Evolutionary conservation across 192 early-diverging fungal species (phyloP).

Genomic region (Backusella psychrophila): DNA sequence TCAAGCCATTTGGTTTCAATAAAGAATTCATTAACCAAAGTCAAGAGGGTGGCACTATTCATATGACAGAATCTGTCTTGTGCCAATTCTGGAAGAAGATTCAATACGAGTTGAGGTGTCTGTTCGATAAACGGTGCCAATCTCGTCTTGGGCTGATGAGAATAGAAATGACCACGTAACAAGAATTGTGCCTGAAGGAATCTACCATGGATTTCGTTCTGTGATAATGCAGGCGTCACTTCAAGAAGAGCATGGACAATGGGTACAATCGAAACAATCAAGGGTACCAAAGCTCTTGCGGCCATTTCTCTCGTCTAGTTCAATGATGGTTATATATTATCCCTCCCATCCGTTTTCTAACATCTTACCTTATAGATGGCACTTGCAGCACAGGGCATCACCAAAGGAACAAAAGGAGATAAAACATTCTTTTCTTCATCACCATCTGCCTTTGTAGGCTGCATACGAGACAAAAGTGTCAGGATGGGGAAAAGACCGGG

Average conservation of each 20-base stretch:
- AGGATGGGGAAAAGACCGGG: slow-evolving; percentile 90
- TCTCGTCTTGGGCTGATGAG: slow-evolving; percentile 36
- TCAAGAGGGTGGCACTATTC: slow-evolving; percentile 46
- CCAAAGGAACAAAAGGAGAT: slow-evolving; percentile 48
- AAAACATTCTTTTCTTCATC: slow-evolving; percentile 34
- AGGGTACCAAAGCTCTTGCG: slow-evolving; percentile 73
- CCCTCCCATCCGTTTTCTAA: no score
- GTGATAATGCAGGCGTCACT: slow-evolving; percentile 36
- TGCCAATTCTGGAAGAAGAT: slow-evolving; percentile 32
- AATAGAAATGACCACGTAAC: slow-evolving; percentile 60
- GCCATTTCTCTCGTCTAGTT: slow-evolving; percentile 80
- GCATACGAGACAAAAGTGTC: slow-evolving; percentile 79
- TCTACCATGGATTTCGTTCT: slow-evolving; percentile 77
- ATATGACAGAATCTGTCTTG: slow-evolving; percentile 45
- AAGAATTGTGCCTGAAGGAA: slow-evolving; percentile 73
- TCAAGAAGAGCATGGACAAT: slow-evolving; percentile 50
- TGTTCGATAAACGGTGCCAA: slow-evolving; percentile 38
- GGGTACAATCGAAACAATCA: slow-evolving; percentile 61
- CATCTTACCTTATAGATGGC: slow-evolving; percentile 47
- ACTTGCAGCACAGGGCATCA: slow-evolving; percentile 52
- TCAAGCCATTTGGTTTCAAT: slow-evolving; percentile 38
- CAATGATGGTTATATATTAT: no score
- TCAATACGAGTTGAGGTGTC: slow-evolving; percentile 37
- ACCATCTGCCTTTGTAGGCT: slow-evolving; percentile 60
- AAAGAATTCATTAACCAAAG: slow-evolving; percentile 50